These are phyloP conservation scores for Hemerocallis citrina DNA, from an alignment of 106 monocot species.

Conservation along the genomic window DNA sequence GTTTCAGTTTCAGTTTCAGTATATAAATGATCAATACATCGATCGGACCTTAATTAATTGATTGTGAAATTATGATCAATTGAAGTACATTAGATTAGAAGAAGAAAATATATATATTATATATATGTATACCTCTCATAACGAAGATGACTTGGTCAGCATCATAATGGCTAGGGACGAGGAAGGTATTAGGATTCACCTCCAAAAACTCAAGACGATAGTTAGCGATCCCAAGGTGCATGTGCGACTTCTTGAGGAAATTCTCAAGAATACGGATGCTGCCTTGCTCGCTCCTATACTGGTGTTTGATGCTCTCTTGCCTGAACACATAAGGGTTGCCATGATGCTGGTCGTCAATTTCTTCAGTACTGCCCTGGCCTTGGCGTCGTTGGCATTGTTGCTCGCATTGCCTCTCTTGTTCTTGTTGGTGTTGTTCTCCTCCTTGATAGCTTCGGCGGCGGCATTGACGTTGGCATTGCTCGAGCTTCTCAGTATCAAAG, in stretches of 20 bases:
- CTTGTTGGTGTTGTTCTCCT: background rate
- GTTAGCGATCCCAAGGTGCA: constrained; percentile 21
- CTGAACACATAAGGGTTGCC: constrained; percentile 21
- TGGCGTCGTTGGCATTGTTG: background rate
- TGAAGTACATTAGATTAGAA: background rate
- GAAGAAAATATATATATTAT: background rate
- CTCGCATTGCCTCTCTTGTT: background rate
- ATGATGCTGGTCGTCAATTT: background rate
- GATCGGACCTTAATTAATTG: background rate
- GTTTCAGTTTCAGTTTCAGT: background rate
- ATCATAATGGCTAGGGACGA: constrained; percentile 32
- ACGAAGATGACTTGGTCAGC: constrained; percentile 34
- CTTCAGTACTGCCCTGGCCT: background rate
- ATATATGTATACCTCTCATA: constrained; percentile 13
- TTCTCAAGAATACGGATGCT: constrained; percentile 10
- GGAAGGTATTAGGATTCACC: constrained; percentile 25
- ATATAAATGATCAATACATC: background rate
- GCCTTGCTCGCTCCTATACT: constrained; percentile 21
- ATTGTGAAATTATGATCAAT: background rate
- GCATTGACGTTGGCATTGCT: background rate
- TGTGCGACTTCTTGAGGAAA: constrained; percentile 15
- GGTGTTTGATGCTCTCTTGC: constrained; percentile 14
- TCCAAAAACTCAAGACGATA: constrained; percentile 33
- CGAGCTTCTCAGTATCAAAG: background rate
- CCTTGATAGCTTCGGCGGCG: background rate